Conservation (phyloP, 2,329 filamentous ascomycete species). For the Beauveria bassiana region DNA sequence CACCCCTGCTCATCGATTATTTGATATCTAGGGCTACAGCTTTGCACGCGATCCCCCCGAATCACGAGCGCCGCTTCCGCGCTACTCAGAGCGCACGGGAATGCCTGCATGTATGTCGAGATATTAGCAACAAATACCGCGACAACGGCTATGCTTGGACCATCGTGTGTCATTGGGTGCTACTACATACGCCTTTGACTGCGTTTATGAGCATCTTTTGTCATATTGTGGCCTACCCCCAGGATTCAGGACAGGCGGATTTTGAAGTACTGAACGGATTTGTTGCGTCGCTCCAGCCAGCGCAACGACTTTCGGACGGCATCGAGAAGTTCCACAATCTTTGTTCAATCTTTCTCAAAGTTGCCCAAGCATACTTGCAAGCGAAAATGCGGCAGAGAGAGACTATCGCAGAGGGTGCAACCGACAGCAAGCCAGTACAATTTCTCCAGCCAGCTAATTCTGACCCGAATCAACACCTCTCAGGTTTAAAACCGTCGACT, state of each 20-base stretch:
- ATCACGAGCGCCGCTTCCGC: not conserved
- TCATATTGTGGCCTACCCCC: not conserved
- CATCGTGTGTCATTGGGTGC: slow-evolving; percentile 1
- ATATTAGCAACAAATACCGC: not conserved
- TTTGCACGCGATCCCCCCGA: not conserved
- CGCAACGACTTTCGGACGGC: not conserved
- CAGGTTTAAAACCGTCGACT: not conserved
- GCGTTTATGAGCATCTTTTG: slow-evolving; percentile 4
- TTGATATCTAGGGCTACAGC: not conserved
- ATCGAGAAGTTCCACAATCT: slow-evolving; percentile 4
- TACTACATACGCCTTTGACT: not conserved
- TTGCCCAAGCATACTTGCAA: slow-evolving; percentile 1
- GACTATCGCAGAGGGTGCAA: not conserved
- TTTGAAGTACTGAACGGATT: not conserved
- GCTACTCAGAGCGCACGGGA: not conserved
- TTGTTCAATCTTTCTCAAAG: not conserved
- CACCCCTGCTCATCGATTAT: not conserved
- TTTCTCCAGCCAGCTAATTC: not conserved
- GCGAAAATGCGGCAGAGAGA: not conserved
- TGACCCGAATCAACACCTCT: not conserved
- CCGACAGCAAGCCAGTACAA: not conserved
- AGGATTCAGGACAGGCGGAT: not conserved
- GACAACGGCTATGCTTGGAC: slow-evolving; percentile 1
- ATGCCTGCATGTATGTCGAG: not conserved
- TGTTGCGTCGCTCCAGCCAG: not conserved